These are phyloP conservation scores for Schizonepeta tenuifolia DNA, from an alignment of 257 asterid genomes.

Conservation along the genomic window DNA sequence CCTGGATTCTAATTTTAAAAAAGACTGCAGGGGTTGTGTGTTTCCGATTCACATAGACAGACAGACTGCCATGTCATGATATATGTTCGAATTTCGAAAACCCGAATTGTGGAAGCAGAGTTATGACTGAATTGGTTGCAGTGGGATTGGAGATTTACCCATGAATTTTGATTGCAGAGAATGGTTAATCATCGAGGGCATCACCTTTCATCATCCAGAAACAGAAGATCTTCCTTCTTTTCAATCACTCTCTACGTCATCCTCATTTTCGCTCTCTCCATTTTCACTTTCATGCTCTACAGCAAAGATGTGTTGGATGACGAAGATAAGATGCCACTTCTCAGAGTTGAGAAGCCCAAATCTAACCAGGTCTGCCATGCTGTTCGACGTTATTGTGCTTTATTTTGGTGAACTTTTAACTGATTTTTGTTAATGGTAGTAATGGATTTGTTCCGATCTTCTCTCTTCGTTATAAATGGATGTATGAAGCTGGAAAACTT, in stretches of 20 bases:
- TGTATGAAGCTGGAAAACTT: neutral
- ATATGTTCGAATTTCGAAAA: neutral
- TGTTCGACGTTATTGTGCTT: neutral
- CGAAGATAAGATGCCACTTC: slow-evolving; percentile 44
- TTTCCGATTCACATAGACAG: neutral
- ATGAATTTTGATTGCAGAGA: slow-evolving; percentile 26
- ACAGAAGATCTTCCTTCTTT: slow-evolving; percentile 50
- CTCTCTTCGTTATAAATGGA: neutral
- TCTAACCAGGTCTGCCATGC: slow-evolving; percentile 45
- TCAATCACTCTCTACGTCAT: slow-evolving; percentile 55
- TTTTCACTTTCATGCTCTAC: slow-evolving; percentile 61
- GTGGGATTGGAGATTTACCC: slow-evolving; percentile 21
- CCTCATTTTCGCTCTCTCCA: slow-evolving; percentile 62
- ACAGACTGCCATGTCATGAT: neutral
- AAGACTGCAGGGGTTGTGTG: neutral
- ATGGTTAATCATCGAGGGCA: slow-evolving; percentile 54
- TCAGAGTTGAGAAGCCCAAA: slow-evolving; percentile 38
- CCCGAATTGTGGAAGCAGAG: neutral
- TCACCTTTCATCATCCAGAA: slow-evolving; percentile 39
- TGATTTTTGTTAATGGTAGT: neutral
- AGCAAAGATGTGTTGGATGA: slow-evolving; percentile 64
- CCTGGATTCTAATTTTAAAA: no score
- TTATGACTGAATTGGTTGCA: neutral
- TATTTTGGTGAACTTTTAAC: neutral
- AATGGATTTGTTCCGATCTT: neutral